These are phyloP conservation scores for Aspergillus sojae DNA, from an alignment of 2,329 filamentous ascomycete genomes.

Conservation along the genomic window DNA sequence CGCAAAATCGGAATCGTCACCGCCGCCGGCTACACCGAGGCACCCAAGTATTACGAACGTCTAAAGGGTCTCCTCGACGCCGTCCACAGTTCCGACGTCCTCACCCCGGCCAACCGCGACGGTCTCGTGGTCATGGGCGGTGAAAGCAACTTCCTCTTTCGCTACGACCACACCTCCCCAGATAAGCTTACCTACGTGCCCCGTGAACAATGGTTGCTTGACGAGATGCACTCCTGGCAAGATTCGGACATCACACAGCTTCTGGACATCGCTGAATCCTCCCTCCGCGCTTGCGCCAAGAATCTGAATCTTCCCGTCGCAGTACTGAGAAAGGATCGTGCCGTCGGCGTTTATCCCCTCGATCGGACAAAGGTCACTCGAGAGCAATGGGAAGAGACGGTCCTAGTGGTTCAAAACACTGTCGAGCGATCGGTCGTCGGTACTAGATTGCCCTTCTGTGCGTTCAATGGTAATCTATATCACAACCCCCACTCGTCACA, in stretches of 20 bases:
- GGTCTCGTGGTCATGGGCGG: constrained; percentile 92
- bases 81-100: constrained; percentile 62
- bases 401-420: constrained; percentile 89
- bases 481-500: too few relatives aligned
- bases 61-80: constrained; percentile 85
- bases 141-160: constrained; percentile 94
- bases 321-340: constrained; percentile 84
- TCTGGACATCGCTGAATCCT: constrained; percentile 86
- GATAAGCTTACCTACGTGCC: constrained; percentile 69
- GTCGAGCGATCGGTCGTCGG: constrained; percentile 78
- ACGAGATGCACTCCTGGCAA: constrained; percentile 54
- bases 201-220: constrained; percentile 60
- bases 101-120: constrained; percentile 69
- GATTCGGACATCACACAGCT: constrained; percentile 74
- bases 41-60: constrained; percentile 81
- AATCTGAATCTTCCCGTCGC: constrained; percentile 78
- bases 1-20: constrained; percentile 94
- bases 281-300: constrained; percentile 77
- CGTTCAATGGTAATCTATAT: constrained; percentile 72
- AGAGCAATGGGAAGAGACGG: constrained; percentile 92
- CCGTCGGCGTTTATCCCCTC: constrained; percentile 74
- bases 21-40: constrained; percentile 90
- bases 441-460: constrained; percentile 79
- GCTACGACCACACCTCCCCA: constrained; percentile 66
- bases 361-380: constrained; percentile 71